Conservation (phyloP, 139 green algal genomes). For the Chlamydomonas sphaeroides region DNA sequence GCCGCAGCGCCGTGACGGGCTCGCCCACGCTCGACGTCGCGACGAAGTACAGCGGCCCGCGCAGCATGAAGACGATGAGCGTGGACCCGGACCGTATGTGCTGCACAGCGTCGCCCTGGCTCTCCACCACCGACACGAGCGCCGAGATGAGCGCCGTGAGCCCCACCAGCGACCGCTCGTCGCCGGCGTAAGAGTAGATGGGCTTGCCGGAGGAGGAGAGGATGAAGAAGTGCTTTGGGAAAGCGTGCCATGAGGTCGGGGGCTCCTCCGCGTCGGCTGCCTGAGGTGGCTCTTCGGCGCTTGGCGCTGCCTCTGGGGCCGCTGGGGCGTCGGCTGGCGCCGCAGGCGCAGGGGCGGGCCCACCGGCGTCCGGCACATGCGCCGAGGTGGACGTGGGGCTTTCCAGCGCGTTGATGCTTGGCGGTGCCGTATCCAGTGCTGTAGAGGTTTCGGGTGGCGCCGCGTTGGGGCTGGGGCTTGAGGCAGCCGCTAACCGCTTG, state of each 20-base stretch:
- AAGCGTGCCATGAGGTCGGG: constrained; percentile 1
- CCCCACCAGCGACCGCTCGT: constrained; percentile 72
- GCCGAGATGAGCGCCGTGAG: constrained; percentile 77
- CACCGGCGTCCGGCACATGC: too few species aligned
- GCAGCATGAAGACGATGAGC: constrained; percentile 72
- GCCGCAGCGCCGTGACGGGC: constrained; percentile 55
- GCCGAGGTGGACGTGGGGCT: too few species aligned
- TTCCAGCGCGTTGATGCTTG: too few species aligned
- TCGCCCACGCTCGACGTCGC: constrained; percentile 65
- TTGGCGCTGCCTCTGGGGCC: neutral
- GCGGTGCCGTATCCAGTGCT: too few species aligned
- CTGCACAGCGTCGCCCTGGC: constrained; percentile 58
- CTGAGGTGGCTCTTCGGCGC: neutral
- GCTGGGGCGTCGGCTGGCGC: neutral
- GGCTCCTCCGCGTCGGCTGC: neutral
- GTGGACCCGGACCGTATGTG: constrained; percentile 64
- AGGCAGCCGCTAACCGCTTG: too few species aligned
- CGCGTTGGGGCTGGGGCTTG: too few species aligned
- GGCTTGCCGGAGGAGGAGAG: constrained; percentile 81
- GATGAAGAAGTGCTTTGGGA: constrained; percentile 79
- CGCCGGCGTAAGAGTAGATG: constrained; percentile 75
- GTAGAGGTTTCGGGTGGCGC: too few species aligned
- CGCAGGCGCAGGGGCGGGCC: neutral
- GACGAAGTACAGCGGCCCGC: constrained; percentile 76
- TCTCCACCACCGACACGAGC: constrained; percentile 60